Percentiles rank a stretch among this genome's conserved stretches.
phyloP scores from a whole-genome alignment of 768 basidiomycete species.

The Mycena floridula region DNA sequence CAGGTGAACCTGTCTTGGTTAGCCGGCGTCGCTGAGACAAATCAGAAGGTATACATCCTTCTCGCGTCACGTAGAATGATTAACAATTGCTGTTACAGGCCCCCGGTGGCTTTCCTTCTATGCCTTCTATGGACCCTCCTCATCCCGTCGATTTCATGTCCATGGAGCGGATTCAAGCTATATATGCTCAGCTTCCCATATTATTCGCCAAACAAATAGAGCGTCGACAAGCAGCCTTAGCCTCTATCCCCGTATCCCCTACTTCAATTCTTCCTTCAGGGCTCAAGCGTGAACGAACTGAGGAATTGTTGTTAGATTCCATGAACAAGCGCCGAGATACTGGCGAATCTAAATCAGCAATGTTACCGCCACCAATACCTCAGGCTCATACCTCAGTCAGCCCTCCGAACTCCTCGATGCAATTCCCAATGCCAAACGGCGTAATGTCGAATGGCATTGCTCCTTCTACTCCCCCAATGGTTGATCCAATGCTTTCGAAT shows the following conservation, averaged over 20 bases:
- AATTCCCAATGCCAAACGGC: no score
- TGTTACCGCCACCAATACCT: slow-evolving; percentile 35
- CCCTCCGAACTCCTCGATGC: slow-evolving; percentile 2
- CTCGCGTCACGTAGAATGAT: not conserved
- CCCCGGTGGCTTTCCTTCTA: not conserved
- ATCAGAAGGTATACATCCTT: slow-evolving; percentile 35
- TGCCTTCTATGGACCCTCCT: slow-evolving; percentile 50
- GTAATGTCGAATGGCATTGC: slow-evolving; percentile 1
- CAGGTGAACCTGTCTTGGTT: slow-evolving; percentile 71
- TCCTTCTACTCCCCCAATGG: not conserved
- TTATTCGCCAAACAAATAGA: slow-evolving; percentile 61
- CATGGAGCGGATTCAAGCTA: slow-evolving; percentile 55
- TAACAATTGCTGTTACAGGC: slow-evolving; percentile 3
- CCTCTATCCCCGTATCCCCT: slow-evolving; percentile 11
- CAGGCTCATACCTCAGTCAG: not conserved
- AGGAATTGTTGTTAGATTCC: slow-evolving; percentile 34
- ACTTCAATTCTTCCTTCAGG: slow-evolving; percentile 12
- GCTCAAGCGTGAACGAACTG: slow-evolving; percentile 61
- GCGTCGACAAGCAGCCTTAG: slow-evolving; percentile 29
- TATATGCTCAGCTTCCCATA: slow-evolving; percentile 55
- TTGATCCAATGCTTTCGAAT: not conserved
- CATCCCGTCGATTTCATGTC: slow-evolving; percentile 44
- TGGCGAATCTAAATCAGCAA: slow-evolving; percentile 49
- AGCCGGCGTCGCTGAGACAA: slow-evolving; percentile 54
- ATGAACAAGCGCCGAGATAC: slow-evolving; percentile 64